These are phyloP conservation scores for Paecilomyces dactylethromorphus DNA, from an alignment of 2,329 filamentous ascomycete genomes.

Conservation along the genomic window DNA sequence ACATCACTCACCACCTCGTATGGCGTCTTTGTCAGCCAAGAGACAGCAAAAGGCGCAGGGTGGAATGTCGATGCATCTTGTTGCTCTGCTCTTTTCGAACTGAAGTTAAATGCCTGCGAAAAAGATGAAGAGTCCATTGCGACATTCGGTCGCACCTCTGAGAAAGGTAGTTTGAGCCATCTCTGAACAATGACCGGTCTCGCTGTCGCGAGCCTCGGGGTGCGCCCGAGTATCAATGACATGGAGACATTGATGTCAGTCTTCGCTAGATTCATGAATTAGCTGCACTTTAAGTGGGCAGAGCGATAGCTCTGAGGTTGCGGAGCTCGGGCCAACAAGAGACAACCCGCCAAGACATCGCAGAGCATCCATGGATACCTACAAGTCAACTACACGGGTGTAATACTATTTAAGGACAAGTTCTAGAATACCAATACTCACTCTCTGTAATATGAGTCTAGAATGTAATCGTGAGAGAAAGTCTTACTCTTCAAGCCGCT, in stretches of 20 bases:
- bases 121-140: not conserved
- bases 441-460: no score
- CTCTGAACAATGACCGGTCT: conserved; percentile 9
- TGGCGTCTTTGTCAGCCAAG: conserved; percentile 26
- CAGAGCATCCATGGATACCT: no score
- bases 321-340: not conserved
- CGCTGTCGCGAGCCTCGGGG: conserved; percentile 11
- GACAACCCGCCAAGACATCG: not conserved
- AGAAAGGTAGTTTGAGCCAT: conserved; percentile 2
- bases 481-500: no score
- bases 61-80: not conserved
- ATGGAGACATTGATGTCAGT: conserved; percentile 13
- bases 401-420: no score
- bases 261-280: not conserved
- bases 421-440: no score
- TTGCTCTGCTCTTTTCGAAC: not conserved
- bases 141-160: conserved; percentile 2
- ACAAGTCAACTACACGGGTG: no score
- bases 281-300: not conserved
- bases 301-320: not conserved
- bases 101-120: conserved; percentile 1
- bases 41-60: conserved; percentile 18
- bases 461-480: no score
- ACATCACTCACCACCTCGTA: conserved; percentile 19
- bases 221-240: conserved; percentile 12